Conservation (phyloP, 331 rosid genomes). For the Arachis monticola region DNA sequence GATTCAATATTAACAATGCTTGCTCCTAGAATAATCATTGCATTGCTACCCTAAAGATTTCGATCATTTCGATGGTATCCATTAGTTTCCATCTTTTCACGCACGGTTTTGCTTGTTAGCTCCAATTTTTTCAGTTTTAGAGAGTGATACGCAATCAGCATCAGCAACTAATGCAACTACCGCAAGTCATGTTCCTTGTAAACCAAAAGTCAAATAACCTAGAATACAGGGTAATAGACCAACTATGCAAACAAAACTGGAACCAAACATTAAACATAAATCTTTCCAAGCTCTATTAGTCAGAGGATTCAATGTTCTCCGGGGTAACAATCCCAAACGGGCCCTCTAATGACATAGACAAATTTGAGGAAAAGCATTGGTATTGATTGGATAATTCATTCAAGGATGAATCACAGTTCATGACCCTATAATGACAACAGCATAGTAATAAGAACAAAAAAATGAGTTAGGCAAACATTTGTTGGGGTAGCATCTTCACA, state of each 20-base stretch:
- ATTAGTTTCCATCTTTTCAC: too few relatives aligned
- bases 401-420: too few relatives aligned
- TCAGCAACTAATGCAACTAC: not conserved
- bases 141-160: not conserved
- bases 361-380: not conserved
- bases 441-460: too few relatives aligned
- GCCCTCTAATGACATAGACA: not conserved
- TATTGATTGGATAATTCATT: too few relatives aligned
- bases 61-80: not conserved
- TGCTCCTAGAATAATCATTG: not conserved
- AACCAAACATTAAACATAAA: not conserved
- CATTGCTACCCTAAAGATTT: not conserved
- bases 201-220: too few relatives aligned
- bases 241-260: not conserved
- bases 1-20: not conserved
- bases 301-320: constrained; percentile 5
- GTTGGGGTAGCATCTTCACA: not conserved
- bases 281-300: not conserved
- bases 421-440: too few relatives aligned
- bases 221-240: too few relatives aligned
- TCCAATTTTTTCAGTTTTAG: not conserved
- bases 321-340: not conserved
- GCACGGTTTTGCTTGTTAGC: not conserved
- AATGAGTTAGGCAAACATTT: too few relatives aligned
- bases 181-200: not conserved